phyloP scores from a whole-genome alignment of 2,329 filamentous ascomycete species.

The Fusarium palustre region DNA sequence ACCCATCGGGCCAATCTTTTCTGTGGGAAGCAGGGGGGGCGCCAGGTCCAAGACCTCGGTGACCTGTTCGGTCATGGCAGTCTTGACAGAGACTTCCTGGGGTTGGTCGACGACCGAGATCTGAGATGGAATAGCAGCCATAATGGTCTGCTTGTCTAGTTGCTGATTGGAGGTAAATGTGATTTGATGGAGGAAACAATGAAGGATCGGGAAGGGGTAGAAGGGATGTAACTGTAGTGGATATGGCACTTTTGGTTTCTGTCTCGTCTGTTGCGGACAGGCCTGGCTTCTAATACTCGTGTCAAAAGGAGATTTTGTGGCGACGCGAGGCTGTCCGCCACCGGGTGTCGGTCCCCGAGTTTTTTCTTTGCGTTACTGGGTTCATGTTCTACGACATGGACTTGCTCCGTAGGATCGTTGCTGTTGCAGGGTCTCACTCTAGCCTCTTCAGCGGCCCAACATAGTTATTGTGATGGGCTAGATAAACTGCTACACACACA shows the following conservation, averaged over 20 bases:
- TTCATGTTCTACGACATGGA: not conserved
- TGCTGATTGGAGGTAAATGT: not conserved
- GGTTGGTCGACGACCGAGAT: constrained; percentile 1
- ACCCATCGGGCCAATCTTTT: constrained; percentile 22
- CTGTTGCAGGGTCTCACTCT: not conserved
- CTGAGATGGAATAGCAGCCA: constrained; percentile 11
- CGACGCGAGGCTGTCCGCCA: not conserved
- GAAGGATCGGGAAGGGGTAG: not conserved
- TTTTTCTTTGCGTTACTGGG: not conserved
- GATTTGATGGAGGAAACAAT: not conserved
- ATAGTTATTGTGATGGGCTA: not conserved
- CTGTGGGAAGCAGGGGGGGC: constrained; percentile 17
- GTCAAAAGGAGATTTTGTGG: not conserved
- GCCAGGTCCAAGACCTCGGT: constrained; percentile 14
- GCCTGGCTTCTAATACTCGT: constrained; percentile 22
- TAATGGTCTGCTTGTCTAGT: not conserved
- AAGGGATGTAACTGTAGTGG: not conserved
- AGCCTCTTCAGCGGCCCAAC: not conserved
- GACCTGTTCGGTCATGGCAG: not conserved
- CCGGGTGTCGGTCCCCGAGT: not conserved
- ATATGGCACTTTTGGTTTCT: not conserved
- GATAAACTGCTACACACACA: not conserved
- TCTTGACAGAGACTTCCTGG: not conserved
- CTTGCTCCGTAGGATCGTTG: not conserved
- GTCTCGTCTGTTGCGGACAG: not conserved